Evolutionary conservation across 2,329 filamentous ascomycete species (phyloP), one percentile per base, ranked within the genome.

Genomic region (Pseudogymnoascus sp.): DNA sequence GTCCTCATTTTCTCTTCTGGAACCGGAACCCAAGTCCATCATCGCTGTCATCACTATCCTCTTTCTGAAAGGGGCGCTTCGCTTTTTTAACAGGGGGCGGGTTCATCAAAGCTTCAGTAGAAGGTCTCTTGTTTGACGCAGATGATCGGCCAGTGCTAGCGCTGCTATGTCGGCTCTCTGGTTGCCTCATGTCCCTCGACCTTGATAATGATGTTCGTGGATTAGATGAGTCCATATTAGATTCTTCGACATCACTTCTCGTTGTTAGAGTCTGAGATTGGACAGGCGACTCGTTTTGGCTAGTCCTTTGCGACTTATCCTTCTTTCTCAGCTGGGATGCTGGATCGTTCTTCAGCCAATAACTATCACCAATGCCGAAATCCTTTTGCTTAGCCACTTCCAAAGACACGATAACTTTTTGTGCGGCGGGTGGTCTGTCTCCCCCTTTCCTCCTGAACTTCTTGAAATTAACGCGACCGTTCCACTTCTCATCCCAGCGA

Each of bases 401-500:
- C 1, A 90, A 75, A 0, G 80, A 77, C 11, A 90, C 85, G 61
- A 90, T 86, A 0, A 74, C 75, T 13, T 66, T 68, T 9, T 68
- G 56, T 72, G 56, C 73, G 69, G 38, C 75, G 65, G 64, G 66
- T 42, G 59, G 68, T 21, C 70, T 73, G 61, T 66, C 64, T 6
- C 65, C 66, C 23, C 84, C 87, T 62, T 84, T 80, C 62, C 80
- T 81, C 21, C 82, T 81, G 72, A 99, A 99, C 69, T 86, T 89
- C 75, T 99, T 99, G 78, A 96, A 99, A 72, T 99, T 97, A 75
- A 91, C 93, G 46, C 93, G 83, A 0, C 93, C 95, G 72, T 97
- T 96, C 95, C 95, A 99, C 40, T 82, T 82, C 0, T 91, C 86
- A 68, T 97, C 85, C 93, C 93, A 97, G 42, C 90, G 82, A 4